Conservation (phyloP, 2,329 filamentous ascomycete species). For the Neoascochyta sp. region DNA sequence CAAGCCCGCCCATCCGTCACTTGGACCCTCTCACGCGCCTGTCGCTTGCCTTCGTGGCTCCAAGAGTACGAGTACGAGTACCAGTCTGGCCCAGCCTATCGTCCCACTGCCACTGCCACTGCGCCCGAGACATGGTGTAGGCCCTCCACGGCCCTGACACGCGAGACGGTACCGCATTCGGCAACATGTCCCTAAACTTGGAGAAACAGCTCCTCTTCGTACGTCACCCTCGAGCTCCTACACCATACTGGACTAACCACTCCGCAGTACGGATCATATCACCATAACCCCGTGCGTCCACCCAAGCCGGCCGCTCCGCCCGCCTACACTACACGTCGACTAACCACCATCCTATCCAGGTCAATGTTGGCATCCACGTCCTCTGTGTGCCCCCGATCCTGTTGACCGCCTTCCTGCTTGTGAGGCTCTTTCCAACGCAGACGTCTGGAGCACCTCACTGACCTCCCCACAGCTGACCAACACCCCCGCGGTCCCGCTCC, state of each 20-base stretch:
- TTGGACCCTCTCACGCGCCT: too few relatives aligned
- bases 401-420: conserved; percentile 66
- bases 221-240: conserved; percentile 40
- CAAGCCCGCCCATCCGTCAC: too few relatives aligned
- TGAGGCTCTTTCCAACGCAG: conserved; percentile 45
- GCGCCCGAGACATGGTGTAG: conserved; percentile 29
- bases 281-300: conserved; percentile 62
- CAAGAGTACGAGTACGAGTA: too few relatives aligned
- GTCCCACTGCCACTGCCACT: conserved; percentile 1
- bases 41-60: too few relatives aligned
- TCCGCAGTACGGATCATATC: conserved; percentile 74
- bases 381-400: conserved; percentile 74
- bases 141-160: conserved; percentile 22
- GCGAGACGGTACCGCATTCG: conserved; percentile 26
- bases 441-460: neutral
- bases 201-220: conserved; percentile 82
- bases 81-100: too few relatives aligned
- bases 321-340: conserved; percentile 24
- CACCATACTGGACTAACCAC: too few relatives aligned
- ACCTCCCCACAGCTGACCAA: conserved; percentile 51
- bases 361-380: conserved; percentile 77
- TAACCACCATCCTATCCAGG: conserved; percentile 41
- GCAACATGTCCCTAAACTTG: conserved; percentile 61
- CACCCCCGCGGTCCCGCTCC: conserved; percentile 52
- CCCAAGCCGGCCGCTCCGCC: too few relatives aligned